Base-by-base conservation (phyloP, 306 rosid genomes). In the Dicorynia guianensis region DNA sequence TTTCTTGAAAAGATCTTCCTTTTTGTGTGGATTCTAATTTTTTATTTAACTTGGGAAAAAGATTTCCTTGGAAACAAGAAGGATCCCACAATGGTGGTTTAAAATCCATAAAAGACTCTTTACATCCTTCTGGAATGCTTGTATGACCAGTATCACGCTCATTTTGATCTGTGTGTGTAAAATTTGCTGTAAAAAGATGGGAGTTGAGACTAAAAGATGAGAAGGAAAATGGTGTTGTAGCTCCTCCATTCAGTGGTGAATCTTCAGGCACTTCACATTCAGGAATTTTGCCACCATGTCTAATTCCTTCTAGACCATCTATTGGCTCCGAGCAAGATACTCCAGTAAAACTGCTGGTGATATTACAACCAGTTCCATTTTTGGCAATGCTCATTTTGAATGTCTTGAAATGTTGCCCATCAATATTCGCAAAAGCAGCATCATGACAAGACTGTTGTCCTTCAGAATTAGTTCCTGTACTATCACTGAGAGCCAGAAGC, bases 71-170 rank as follows among this genome's bases (percentile, higher is more conserved):
- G 57, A 92, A 88, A 80, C 81, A 78, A 65, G 91, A 77, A 76
- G 96, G 87, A 79, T 89, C 91, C 87, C 87, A 89, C 10, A 67
- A 25, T 49, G 93, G 89, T 17, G 83, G 81, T 77, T 81, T 85
- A 30, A 87, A 83, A 74, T 83, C 90, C 13, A 30, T 63, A 69
- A 64, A 84, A 38, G 89, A 77, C 73, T 62, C 83, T 66, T 74
- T 62, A 3, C 77, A 80, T 55, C 76, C 79, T 47, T 81, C 88
- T 44, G 79, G 66, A 80, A 77, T 80, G 72, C 65, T 79, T 54
- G 85, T 53, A 84, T 67, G 78, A 77, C 12, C 68, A 44, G 47
- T 33, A 6, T 34, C 36, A 25, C 66, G 63, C 63, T 83, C 81
- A 55, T 74, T 76, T 63, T 74, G 72, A 15, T 63, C 77, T 33